phyloP scores from a whole-genome alignment of 768 basidiomycete genomes.

The Krasilnikovozyma curviuscula region DNA sequence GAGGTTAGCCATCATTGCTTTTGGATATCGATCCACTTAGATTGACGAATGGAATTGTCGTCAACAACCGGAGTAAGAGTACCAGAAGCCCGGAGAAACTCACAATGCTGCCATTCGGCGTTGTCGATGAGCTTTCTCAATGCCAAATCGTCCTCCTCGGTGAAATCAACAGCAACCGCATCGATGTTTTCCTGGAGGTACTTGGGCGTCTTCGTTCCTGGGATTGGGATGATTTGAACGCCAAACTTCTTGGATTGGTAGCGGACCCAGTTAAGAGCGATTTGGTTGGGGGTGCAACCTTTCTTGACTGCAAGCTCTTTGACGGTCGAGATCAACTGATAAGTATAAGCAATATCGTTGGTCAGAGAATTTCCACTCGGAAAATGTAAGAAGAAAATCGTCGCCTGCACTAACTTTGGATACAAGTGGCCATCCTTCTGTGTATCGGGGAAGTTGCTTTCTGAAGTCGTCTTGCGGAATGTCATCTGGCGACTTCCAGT shows the following conservation, averaged over 20 bases:
- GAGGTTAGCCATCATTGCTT: too few relatives aligned
- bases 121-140: slow-evolving; percentile 4
- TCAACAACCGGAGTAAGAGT: too few relatives aligned
- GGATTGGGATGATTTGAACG: too few relatives aligned
- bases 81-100: too few relatives aligned
- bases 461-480: slow-evolving; percentile 9
- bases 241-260: slow-evolving; percentile 1
- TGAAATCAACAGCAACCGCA: not conserved
- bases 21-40: too few relatives aligned
- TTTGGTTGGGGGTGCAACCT: not conserved
- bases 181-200: slow-evolving; percentile 4
- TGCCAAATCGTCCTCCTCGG: slow-evolving; percentile 1
- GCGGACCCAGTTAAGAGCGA: slow-evolving; percentile 8
- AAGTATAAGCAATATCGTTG: too few relatives aligned
- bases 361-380: too few relatives aligned
- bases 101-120: too few relatives aligned
- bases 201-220: slow-evolving; percentile 3
- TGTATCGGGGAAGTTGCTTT: slow-evolving; percentile 2
- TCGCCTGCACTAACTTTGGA: too few relatives aligned
- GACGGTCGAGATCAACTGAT: too few relatives aligned
- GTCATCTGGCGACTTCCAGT: slow-evolving; percentile 1
- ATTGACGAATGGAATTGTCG: too few relatives aligned
- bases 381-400: too few relatives aligned
- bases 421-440: not conserved
- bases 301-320: not conserved